Percentiles rank a stretch among this genome's conserved stretches.
These are phyloP conservation scores for Ascochyta viciae-villosae DNA, from an alignment of 2,329 filamentous ascomycete species.

Conservation along the genomic window DNA sequence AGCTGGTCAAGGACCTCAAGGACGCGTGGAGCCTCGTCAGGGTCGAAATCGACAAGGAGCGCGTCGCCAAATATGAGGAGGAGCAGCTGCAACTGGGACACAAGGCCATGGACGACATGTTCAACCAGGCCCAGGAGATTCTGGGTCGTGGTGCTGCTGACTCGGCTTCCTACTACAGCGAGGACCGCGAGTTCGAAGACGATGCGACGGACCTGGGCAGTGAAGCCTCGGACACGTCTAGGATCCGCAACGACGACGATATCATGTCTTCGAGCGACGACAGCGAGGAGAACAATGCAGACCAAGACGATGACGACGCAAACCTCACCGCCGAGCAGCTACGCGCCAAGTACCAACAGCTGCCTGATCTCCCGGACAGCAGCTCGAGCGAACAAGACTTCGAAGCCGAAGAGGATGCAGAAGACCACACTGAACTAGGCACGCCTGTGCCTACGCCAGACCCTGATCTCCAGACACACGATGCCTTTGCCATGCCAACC, in stretches of 20 bases:
- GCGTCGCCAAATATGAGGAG: constrained; percentile 65
- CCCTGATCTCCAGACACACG: constrained; percentile 37
- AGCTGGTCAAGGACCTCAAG: constrained; percentile 70
- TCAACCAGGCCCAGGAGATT: constrained; percentile 69
- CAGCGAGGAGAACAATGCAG: constrained; percentile 50
- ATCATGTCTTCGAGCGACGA: constrained; percentile 46
- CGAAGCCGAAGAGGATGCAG: constrained; percentile 48
- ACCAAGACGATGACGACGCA: constrained; percentile 65
- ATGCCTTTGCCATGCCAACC: constrained; percentile 17
- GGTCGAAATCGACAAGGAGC: constrained; percentile 63
- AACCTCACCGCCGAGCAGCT: constrained; percentile 73
- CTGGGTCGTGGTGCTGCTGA: constrained; percentile 43
- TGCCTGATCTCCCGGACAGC: constrained; percentile 58
- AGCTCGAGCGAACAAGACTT: constrained; percentile 34
- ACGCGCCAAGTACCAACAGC: constrained; percentile 70
- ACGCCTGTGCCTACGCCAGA: constrained; percentile 43
- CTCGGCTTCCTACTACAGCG: constrained; percentile 48
- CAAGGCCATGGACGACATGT: constrained; percentile 75
- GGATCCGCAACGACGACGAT: constrained; percentile 53
- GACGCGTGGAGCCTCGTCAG: constrained; percentile 67
- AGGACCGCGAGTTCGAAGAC: constrained; percentile 50
- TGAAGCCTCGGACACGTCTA: constrained; percentile 40
- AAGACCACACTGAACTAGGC: constrained; percentile 29
- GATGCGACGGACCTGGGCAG: constrained; percentile 55
- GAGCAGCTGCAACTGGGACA: constrained; percentile 63